Percentiles rank a stretch among this genome's conserved stretches.
Conservation (phyloP, 805 yeast genomes). For the Pichia eremophila region DNA sequence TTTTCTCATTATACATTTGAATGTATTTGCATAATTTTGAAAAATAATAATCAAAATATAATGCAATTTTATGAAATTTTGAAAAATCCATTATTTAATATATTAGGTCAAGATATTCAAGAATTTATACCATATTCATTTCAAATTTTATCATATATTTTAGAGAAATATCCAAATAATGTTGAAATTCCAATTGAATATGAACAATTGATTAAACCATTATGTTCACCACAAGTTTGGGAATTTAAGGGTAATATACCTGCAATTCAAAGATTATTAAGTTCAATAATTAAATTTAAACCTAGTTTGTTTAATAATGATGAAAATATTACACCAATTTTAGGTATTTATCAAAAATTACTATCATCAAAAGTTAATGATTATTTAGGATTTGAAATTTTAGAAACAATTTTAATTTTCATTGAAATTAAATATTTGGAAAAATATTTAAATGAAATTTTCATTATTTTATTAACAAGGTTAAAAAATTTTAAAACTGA, state of each 20-base stretch:
- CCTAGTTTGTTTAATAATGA: conserved; percentile 30
- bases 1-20: conserved; percentile 90
- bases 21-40: conserved; percentile 68
- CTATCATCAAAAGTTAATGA: conserved; percentile 81
- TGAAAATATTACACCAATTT: conserved; percentile 55
- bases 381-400: conserved; percentile 70
- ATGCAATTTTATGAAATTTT: conserved; percentile 39
- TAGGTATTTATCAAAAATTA: conserved; percentile 95
- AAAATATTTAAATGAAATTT: conserved; percentile 59
- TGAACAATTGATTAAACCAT: conserved; percentile 63
- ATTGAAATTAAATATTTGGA: conserved; percentile 43
- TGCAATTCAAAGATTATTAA: conserved; percentile 74
- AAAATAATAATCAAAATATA: conserved; percentile 32
- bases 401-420: conserved; percentile 56
- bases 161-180: conserved; percentile 48
- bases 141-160: conserved; percentile 74
- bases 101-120: conserved; percentile 77
- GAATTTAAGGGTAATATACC: conserved; percentile 90
- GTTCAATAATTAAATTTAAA: conserved; percentile 50
- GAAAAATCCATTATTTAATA: conserved; percentile 56
- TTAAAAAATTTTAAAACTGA: conserved; percentile 77
- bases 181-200: conserved; percentile 54
- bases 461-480: conserved; percentile 67
- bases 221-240: conserved; percentile 89
- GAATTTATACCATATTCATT: conserved; percentile 91